These are phyloP conservation scores for Calonectria multiphialidica DNA, from an alignment of 2,329 filamentous ascomycete species.

Conservation along the genomic window DNA sequence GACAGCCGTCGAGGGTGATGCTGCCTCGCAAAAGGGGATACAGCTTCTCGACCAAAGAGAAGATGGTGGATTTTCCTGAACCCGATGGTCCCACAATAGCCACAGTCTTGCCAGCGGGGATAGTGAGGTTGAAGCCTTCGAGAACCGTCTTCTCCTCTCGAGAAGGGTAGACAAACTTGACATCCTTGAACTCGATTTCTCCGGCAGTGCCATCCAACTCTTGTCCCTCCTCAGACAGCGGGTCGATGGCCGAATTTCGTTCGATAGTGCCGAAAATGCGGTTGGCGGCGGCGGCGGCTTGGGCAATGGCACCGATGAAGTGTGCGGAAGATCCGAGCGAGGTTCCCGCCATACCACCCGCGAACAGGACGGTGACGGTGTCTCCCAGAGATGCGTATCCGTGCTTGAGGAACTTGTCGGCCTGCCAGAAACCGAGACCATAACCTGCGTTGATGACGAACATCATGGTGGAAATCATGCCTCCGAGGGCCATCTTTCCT, in stretches of 20 bases:
- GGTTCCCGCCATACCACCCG: not conserved
- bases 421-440: not conserved
- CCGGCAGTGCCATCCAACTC: conserved; percentile 40
- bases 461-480: conserved; percentile 83
- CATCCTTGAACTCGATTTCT: conserved; percentile 56
- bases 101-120: conserved; percentile 7
- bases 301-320: not conserved
- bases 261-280: conserved; percentile 92
- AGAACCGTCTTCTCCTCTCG: not conserved
- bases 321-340: not conserved
- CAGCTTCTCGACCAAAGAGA: conserved; percentile 5
- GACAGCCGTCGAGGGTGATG: conserved; percentile 1
- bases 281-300: conserved; percentile 79
- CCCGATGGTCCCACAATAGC: conserved; percentile 13
- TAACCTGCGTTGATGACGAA: conserved; percentile 72
- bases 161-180: conserved; percentile 42
- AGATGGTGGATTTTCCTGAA: conserved; percentile 14
- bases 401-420: not conserved
- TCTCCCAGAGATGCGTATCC: not conserved
- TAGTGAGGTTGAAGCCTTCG: not conserved
- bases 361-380: not conserved
- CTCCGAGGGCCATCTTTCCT: conserved; percentile 63
- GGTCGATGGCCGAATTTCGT: conserved; percentile 62
- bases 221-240: conserved; percentile 45
- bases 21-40: not conserved